Evolutionary conservation across 768 basidiomycete genomes (phyloP).

Genomic region (Tulasnella sp.): DNA sequence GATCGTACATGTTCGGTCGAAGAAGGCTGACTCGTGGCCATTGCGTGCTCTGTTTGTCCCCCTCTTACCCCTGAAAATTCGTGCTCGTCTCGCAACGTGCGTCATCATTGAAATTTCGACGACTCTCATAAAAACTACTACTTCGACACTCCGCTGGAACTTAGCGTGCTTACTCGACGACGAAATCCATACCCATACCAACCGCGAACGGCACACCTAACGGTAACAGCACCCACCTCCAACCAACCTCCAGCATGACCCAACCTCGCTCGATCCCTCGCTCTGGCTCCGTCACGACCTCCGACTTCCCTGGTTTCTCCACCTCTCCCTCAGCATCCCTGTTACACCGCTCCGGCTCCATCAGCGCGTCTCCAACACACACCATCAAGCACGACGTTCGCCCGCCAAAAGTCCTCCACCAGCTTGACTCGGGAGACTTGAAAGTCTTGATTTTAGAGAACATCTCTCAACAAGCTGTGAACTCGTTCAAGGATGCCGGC

Average conservation of each 20-base stretch:
- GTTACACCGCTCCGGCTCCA: neutral
- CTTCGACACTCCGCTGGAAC: neutral
- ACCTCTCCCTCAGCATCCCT: neutral
- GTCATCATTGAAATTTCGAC: constrained; percentile 8
- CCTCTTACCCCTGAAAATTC: neutral
- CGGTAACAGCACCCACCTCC: neutral
- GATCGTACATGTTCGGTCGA: constrained; percentile 7
- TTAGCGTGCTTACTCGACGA: neutral
- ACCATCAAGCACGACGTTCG: constrained; percentile 37
- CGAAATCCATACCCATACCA: constrained; percentile 1
- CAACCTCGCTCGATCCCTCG: constrained; percentile 8
- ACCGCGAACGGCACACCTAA: neutral
- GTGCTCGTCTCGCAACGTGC: neutral
- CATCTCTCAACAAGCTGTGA: constrained; percentile 86
- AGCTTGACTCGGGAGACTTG: constrained; percentile 74
- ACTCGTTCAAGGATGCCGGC: constrained; percentile 71
- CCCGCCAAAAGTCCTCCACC: constrained; percentile 69
- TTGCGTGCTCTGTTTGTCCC: constrained; percentile 19
- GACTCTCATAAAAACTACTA: neutral
- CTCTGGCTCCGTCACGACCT: neutral
- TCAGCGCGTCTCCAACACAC: constrained; percentile 1
- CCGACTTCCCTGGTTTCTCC: constrained; percentile 14
- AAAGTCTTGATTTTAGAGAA: constrained; percentile 88
- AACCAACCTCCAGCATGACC: constrained; percentile 5
- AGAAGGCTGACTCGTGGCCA: constrained; percentile 8